Evolutionary conservation across 1,284 basidiomycete genomes (phyloP), one percentile per base, ranked within the genome.

Genomic region (Sphagnurus paluster): DNA sequence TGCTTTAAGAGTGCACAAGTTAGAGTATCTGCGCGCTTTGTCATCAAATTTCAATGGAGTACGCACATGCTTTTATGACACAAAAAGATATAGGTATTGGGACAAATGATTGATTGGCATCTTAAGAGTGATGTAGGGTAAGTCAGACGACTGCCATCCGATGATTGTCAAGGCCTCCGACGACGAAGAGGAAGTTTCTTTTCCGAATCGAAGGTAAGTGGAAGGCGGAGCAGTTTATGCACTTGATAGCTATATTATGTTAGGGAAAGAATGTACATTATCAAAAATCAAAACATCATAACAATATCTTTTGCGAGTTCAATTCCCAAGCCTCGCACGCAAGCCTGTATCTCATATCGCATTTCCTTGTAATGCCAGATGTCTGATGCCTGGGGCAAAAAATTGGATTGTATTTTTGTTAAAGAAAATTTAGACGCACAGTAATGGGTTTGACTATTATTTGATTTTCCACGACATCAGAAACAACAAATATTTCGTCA

Each of bases 241-340:
- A 25, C 4, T 34, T 14, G 11, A 20, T 19, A 34, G 25, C 3
- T 38, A 39, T 5, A 25, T 25, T 25, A 26, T 11, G 37, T 21
- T 25, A 11, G 17, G 3, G 28, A 6, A 48, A 5, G 10, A 17
- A 30, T 11, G 16, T 23, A 6, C 9, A 30, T 39, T 32, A 50
- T 9, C 11, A 26, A 11, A 49, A 36, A 26, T 38, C 20, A 21
- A 47, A 43, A 42, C 45, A 39, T 43, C 29, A 61, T 5, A 52
- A 45, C 49, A 6, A 68, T 48, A 29, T 65, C 54, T 44, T 53
- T 59, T 14, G 64, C 54, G 2, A 61, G 41, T 21, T 62, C 56
- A n/a, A 49, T 24, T 8, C 68, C 64, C 37, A 68, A 49, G 11
- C 55, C 59, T 10, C 44, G 38, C 20, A 67, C 54, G 52, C 65